Base-by-base conservation (phyloP, 2,329 filamentous ascomycete species). In the Volutella citrinella region DNA sequence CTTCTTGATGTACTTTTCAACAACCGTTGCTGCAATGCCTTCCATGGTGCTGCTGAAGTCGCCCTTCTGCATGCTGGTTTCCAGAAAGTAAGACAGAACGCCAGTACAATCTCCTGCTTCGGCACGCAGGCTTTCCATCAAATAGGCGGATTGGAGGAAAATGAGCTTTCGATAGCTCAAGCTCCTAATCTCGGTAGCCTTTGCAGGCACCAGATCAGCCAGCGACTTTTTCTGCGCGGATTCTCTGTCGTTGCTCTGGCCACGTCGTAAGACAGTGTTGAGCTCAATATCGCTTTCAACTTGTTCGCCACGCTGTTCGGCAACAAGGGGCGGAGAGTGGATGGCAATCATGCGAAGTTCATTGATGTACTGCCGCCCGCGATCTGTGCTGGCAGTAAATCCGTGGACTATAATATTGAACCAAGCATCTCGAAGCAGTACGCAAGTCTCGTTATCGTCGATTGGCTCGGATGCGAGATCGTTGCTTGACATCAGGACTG, bases 401-500 rank as follows among this genome's bases (percentile, higher is more conserved):
- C 90, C 93, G 59, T 98, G 93, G 1, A 95, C 85, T 15, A 90
- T 87, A 43, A 97, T 88, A 54, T 98, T 99, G 66, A 96, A 97
- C 93, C 93, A 99, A 6, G 88, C 87, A 69, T 98, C 90, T 32
- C 91, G 82, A 48, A 93, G 76, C 36, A 94, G 66, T 17, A 79
- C 76, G 42, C 85, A 76, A 7, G 80, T 78, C 38, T 91, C 81
- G 32, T 90, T 84, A 32, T 84, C 77, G 34, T 65, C 64, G 9
- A 67, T 48, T 20, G 63, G 66, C 26, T 68, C 63, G 14, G 68
- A 63, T 15, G 65, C 69, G 42, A 82, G 61, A 36, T 82, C 72
- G 44, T 82, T 77, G 19, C 68, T 70, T 8, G 87, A 83, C 60
- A 95, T 84, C 32, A 98, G 75, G 3, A 89, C 72, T 7, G 93